phyloP scores from a whole-genome alignment of 2,329 filamentous ascomycete species.

The Neonectria ditissima region DNA sequence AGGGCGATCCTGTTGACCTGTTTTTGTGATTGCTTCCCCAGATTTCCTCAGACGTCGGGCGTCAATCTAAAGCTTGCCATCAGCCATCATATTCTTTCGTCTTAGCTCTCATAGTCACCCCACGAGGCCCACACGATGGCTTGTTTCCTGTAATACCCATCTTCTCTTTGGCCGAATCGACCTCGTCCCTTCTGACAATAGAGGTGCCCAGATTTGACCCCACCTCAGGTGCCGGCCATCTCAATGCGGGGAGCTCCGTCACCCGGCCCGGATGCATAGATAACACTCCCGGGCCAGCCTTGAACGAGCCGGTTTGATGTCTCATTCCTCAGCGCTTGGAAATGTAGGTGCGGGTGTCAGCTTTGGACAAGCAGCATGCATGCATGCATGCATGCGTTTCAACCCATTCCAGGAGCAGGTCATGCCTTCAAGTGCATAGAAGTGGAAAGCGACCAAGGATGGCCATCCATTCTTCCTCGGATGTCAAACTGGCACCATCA shows the following conservation, averaged over 20 bases:
- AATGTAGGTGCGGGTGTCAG: slow-evolving; percentile 1
- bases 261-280: slow-evolving; percentile 19
- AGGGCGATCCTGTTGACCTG: slow-evolving; percentile 1
- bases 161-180: background rate
- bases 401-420: background rate
- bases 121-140: background rate
- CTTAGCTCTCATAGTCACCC: background rate
- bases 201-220: background rate
- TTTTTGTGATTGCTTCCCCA: background rate
- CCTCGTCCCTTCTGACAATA: background rate
- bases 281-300: slow-evolving; percentile 3
- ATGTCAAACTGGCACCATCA: background rate
- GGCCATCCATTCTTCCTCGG: background rate
- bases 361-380: background rate
- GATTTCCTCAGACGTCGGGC: background rate
- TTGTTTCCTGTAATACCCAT: background rate
- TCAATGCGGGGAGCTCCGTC: slow-evolving; percentile 17
- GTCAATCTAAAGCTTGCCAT: background rate
- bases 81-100: background rate
- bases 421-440: background rate
- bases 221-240: background rate
- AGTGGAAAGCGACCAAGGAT: slow-evolving; percentile 5
- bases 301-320: slow-evolving; percentile 18
- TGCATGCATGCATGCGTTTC: slow-evolving; percentile 3
- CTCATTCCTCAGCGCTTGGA: background rate